phyloP scores from a whole-genome alignment of 108 stramenopile genomes.

The Schizochytrium sp. region DNA sequence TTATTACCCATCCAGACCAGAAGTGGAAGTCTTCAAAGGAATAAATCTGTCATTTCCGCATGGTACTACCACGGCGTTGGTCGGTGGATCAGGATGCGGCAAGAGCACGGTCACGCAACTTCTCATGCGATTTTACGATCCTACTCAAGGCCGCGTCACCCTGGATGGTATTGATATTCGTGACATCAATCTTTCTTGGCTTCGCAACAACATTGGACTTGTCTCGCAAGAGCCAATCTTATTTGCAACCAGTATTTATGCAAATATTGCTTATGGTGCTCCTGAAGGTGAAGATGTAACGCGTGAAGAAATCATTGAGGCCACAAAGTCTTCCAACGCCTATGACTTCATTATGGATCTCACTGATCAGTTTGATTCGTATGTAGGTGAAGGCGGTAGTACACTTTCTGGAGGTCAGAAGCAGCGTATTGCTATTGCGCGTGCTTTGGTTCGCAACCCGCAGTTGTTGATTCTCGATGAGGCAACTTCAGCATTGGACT shows the following conservation, averaged over 20 bases:
- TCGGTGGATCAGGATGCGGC: conserved; percentile 70
- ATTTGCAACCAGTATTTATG: conserved; percentile 86
- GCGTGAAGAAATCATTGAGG: conserved; percentile 67
- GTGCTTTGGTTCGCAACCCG: conserved; percentile 74
- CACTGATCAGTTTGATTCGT: conserved; percentile 70
- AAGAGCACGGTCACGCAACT: conserved; percentile 61
- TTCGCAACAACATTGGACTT: conserved; percentile 75
- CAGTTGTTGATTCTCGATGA: conserved; percentile 75
- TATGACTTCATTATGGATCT: conserved; percentile 81
- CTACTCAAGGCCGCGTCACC: conserved; percentile 6
- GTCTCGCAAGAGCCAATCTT: conserved; percentile 91
- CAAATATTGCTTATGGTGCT: conserved; percentile 88
- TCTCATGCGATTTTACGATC: conserved; percentile 62
- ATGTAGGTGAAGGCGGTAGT: conserved; percentile 71
- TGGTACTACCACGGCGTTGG: conserved; percentile 64
- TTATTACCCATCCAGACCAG: conserved; percentile 64
- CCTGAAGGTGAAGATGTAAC: conserved; percentile 30
- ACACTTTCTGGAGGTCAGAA: conserved; percentile 77
- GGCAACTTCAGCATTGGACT: conserved; percentile 77
- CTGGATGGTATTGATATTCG: conserved; percentile 61
- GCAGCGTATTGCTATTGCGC: conserved; percentile 78
- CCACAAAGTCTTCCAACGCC: conserved; percentile 76
- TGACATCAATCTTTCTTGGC: background rate
- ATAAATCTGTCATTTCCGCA: conserved; percentile 20
- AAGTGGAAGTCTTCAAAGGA: conserved; percentile 32